Percentiles rank a stretch among this genome's conserved stretches.
Conservation (phyloP, 2,329 filamentous ascomycete genomes). For the Catunica adiposa region DNA sequence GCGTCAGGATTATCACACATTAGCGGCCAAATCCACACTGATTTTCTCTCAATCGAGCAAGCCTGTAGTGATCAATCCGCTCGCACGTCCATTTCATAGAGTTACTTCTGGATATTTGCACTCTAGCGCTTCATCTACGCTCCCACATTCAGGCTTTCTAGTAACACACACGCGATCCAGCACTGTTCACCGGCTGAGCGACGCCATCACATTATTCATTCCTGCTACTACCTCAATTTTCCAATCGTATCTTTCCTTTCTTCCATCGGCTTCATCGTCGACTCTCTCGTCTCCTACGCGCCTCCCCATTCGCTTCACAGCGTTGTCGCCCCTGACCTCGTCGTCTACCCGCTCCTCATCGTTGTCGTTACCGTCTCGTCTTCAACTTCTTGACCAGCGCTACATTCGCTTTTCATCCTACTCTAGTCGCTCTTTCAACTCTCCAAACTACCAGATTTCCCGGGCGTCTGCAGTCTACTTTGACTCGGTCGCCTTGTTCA, state of each 20-base stretch:
- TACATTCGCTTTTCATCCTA: slow-evolving; percentile 14
- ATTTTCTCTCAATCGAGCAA: not conserved
- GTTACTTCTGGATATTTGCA: not conserved
- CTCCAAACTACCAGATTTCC: not conserved
- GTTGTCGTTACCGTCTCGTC: slow-evolving; percentile 2
- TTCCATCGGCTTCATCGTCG: not conserved
- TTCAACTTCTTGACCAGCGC: not conserved
- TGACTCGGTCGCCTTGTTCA: slow-evolving; percentile 28
- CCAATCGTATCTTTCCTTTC: not conserved
- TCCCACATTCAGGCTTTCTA: not conserved
- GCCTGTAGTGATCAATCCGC: not conserved
- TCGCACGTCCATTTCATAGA: not conserved
- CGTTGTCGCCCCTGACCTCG: not conserved
- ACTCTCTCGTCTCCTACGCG: not conserved
- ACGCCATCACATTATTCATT: no score
- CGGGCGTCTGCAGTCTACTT: slow-evolving; percentile 26
- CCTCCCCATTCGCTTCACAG: not conserved
- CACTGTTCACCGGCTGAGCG: no score
- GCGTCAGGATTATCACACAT: not conserved
- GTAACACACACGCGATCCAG: not conserved
- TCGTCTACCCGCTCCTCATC: not conserved
- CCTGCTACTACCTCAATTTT: no score
- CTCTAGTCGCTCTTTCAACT: not conserved
- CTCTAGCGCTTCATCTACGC: not conserved
- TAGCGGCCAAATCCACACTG: not conserved